phyloP scores from a whole-genome alignment of 306 rosid species.

The Quercus aquifolioides region DNA sequence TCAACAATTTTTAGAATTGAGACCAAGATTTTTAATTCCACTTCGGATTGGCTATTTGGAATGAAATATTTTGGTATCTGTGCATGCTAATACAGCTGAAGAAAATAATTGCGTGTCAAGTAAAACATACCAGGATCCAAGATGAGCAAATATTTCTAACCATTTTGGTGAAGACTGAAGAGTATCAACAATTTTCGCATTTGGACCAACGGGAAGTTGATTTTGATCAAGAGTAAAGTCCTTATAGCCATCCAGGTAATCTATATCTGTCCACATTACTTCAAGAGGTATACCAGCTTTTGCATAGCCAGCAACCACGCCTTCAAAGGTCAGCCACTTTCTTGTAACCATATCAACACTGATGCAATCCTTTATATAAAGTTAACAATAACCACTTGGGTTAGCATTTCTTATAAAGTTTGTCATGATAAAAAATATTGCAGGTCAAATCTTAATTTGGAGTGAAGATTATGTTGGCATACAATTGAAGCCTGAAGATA shows the following conservation, averaged over 20 bases:
- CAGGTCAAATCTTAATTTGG: not conserved
- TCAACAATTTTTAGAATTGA: too few species aligned
- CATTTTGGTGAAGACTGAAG: constrained; percentile 54
- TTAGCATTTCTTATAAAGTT: not conserved
- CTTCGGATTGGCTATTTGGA: too few species aligned
- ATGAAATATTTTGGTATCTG: too few species aligned
- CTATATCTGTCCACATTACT: constrained; percentile 25
- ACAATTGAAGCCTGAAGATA: not conserved
- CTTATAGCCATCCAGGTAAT: constrained; percentile 84
- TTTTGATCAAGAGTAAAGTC: constrained; percentile 82
- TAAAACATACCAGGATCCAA: constrained; percentile 68
- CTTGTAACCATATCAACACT: constrained; percentile 81
- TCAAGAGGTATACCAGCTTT: constrained; percentile 30
- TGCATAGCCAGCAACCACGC: constrained; percentile 68
- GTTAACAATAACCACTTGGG: not conserved
- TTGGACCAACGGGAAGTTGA: constrained; percentile 62
- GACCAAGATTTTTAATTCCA: too few species aligned
- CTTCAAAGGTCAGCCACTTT: constrained; percentile 51
- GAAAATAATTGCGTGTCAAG: not conserved
- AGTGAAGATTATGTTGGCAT: not conserved
- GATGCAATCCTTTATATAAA: constrained; percentile 68
- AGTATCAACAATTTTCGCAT: constrained; percentile 50
- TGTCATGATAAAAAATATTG: not conserved
- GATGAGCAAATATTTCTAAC: constrained; percentile 73
- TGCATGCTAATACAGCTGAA: too few species aligned